A percentile compares a stretch with the other conserved stretches of the same genome.
These are phyloP conservation scores for Pyrus pyrifolia DNA, from an alignment of 306 rosid genomes.

Conservation along the genomic window DNA sequence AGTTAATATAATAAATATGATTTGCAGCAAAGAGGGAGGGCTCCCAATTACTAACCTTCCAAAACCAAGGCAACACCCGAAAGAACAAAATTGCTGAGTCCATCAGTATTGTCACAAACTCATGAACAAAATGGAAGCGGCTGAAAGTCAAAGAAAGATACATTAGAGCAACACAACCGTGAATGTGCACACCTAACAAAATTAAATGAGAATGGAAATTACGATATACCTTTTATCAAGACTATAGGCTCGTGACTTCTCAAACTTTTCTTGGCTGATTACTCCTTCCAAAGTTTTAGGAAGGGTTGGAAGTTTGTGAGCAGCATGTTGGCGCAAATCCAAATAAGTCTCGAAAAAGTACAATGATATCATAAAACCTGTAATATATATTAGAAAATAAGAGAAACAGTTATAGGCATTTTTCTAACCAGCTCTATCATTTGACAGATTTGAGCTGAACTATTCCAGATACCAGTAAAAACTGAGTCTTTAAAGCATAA, in stretches of 20 bases:
- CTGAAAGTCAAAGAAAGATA: slow-evolving; percentile 39
- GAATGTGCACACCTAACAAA: background rate
- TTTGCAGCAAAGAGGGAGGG: slow-evolving; percentile 10
- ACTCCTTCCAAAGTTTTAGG: slow-evolving; percentile 89
- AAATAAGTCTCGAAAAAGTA: slow-evolving; percentile 80
- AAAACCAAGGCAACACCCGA: slow-evolving; percentile 85
- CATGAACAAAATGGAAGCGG: slow-evolving; percentile 84
- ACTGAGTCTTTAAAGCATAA: background rate
- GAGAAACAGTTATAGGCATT: background rate
- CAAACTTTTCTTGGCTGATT: slow-evolving; percentile 87
- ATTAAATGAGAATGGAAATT: background rate
- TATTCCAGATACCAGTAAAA: background rate
- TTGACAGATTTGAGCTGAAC: background rate
- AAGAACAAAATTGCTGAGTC: slow-evolving; percentile 72
- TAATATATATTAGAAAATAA: background rate
- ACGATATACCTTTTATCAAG: slow-evolving; percentile 78
- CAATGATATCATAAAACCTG: slow-evolving; percentile 91
- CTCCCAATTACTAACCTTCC: slow-evolving; percentile 69
- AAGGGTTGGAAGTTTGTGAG: slow-evolving; percentile 76
- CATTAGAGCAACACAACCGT: background rate
- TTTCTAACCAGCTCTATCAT: background rate
- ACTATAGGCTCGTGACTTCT: slow-evolving; percentile 87
- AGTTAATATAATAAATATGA: background rate
- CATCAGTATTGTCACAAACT: slow-evolving; percentile 78
- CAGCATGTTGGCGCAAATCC: slow-evolving; percentile 84